Evolutionary conservation across 352 stramenopile species (phyloP).

Genomic region (Globisporangium heterothallicum): DNA sequence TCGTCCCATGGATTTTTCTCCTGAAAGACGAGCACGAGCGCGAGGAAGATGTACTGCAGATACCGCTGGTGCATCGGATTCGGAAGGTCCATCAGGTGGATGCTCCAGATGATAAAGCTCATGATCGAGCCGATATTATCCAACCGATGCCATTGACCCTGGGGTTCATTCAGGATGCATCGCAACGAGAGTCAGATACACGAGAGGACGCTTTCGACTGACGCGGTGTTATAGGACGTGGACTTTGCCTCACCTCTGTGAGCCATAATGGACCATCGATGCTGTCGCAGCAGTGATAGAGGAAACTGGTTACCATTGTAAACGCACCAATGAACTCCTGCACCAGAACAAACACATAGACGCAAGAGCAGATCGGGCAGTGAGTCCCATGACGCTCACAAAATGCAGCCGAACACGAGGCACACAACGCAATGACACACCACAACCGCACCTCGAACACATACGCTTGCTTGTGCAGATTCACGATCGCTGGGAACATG

Average conservation of each 20-base stretch:
- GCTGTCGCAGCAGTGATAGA: slow-evolving; percentile 78
- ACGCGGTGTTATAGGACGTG: not conserved
- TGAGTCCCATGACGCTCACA: not conserved
- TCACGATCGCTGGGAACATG: slow-evolving; percentile 67
- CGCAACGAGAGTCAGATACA: not conserved
- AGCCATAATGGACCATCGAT: slow-evolving; percentile 72
- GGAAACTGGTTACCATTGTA: slow-evolving; percentile 74
- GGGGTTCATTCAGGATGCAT: not conserved
- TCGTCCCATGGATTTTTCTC: slow-evolving; percentile 81
- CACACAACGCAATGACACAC: not conserved
- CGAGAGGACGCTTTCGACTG: not conserved
- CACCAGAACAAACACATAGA: not conserved
- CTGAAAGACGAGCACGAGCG: slow-evolving; percentile 58
- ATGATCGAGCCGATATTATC: slow-evolving; percentile 84
- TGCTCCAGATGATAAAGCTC: slow-evolving; percentile 70
- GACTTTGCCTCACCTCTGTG: slow-evolving; percentile 33
- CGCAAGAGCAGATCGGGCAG: not conserved
- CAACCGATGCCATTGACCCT: slow-evolving; percentile 75
- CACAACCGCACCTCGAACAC: slow-evolving; percentile 80
- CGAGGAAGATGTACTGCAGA: slow-evolving; percentile 64
- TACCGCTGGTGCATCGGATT: slow-evolving; percentile 37
- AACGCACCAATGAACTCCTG: slow-evolving; percentile 77
- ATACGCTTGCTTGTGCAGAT: slow-evolving; percentile 47
- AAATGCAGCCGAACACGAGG: not conserved
- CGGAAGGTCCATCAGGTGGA: slow-evolving; percentile 72